phyloP scores from a whole-genome alignment of 176 grass and related monocot genomes.

The sorghum (Sorghum bicolor) region Sorghum_bicolor_NCBIv3 NC_012873.2:3441501-3442000 shows the following conservation, averaged over 20 bases:
- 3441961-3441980: no score
- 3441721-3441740: slow-evolving; percentile 54
- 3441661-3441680: slow-evolving; percentile 77
- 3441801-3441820: slow-evolving; percentile 43
- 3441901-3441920: no score
- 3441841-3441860: no score
- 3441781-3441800: slow-evolving; percentile 76
- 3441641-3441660: slow-evolving; percentile 69
- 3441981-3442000: no score
- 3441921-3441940: no score
- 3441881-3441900: no score
- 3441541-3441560: slow-evolving; percentile 87
- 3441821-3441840: no score
- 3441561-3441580: slow-evolving; percentile 98
- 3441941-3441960: no score
- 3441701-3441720: slow-evolving; percentile 72
- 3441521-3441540: slow-evolving; percentile 63
- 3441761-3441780: slow-evolving; percentile 64
- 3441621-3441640: slow-evolving; percentile 71
- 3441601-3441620: slow-evolving; percentile 85
- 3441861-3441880: no score
- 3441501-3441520: slow-evolving; percentile 67
- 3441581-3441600: slow-evolving; percentile 66
- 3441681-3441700: slow-evolving; percentile 76
- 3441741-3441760: slow-evolving; percentile 36